Evolutionary conservation across 306 rosid genomes (phyloP).

Genomic region (Casuarina glauca): DNA sequence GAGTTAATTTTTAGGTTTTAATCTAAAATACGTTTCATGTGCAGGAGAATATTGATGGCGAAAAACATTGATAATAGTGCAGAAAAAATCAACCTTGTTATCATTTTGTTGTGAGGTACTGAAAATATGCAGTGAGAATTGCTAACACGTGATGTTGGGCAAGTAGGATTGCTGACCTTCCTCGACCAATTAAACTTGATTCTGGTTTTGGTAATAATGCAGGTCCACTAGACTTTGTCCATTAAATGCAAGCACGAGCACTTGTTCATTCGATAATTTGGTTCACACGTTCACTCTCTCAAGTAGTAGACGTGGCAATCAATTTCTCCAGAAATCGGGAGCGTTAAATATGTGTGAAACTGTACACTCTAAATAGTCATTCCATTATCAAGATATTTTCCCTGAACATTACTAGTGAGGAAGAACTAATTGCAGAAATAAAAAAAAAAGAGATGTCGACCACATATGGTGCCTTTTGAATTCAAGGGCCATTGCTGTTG

Average conservation of each 20-base stretch:
- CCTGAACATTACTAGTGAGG: slow-evolving; percentile 16
- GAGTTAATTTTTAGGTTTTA: too few species aligned
- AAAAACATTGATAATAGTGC: too few species aligned
- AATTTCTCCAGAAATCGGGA: background rate
- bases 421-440: slow-evolving; percentile 15
- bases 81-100: too few species aligned
- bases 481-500: slow-evolving; percentile 19
- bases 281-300: slow-evolving; percentile 25
- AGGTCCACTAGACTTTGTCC: slow-evolving; percentile 22
- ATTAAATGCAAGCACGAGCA: slow-evolving; percentile 25
- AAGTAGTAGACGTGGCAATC: slow-evolving; percentile 24
- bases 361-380: background rate
- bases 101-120: too few species aligned
- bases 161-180: background rate
- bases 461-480: slow-evolving; percentile 30
- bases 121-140: background rate
- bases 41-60: too few species aligned
- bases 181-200: slow-evolving; percentile 2
- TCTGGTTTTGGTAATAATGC: slow-evolving; percentile 1
- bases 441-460: slow-evolving; percentile 27
- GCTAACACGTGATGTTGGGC: background rate
- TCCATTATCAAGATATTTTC: slow-evolving; percentile 7
- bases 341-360: slow-evolving; percentile 15
- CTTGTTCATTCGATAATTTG: slow-evolving; percentile 8
- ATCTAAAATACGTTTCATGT: too few species aligned